phyloP scores from a whole-genome alignment of 2,329 filamentous ascomycete species.

The Hymenoscyphus infarciens region DNA sequence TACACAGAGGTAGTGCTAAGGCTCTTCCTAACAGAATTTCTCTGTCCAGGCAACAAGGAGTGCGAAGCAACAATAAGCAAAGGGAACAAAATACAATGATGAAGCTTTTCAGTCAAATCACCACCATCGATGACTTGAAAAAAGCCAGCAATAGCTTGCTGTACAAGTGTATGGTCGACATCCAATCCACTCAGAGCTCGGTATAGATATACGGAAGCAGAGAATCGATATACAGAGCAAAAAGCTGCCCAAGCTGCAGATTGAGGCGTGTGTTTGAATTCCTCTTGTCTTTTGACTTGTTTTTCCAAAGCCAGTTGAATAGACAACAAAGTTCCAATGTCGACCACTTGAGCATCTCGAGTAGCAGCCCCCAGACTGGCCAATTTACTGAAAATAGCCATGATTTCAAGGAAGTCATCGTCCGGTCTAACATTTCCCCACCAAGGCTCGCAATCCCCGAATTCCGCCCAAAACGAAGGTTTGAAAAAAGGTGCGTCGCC shows the following conservation, averaged over 20 bases:
- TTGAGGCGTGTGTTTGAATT: conserved; percentile 16
- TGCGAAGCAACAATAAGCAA: conserved; percentile 40
- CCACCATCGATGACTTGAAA: conserved; percentile 39
- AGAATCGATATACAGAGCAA: conserved; percentile 34
- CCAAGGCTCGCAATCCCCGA: conserved; percentile 41
- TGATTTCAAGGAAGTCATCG: conserved; percentile 36
- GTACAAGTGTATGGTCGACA: conserved; percentile 39
- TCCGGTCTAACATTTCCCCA: conserved; percentile 36
- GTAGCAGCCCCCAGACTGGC: conserved; percentile 37
- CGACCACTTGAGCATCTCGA: conserved; percentile 23
- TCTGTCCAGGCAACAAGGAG: conserved; percentile 33
- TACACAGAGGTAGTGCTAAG: conserved; percentile 23
- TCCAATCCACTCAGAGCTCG: conserved; percentile 41
- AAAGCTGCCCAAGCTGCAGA: conserved; percentile 39
- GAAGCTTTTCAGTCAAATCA: conserved; percentile 37
- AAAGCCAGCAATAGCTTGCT: conserved; percentile 39
- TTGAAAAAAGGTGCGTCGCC: conserved; percentile 39
- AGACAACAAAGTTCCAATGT: conserved; percentile 27
- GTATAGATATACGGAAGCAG: conserved; percentile 42
- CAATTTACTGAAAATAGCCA: conserved; percentile 34
- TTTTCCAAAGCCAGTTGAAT: conserved; percentile 29
- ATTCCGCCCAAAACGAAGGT: conserved; percentile 38
- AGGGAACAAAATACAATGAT: conserved; percentile 41
- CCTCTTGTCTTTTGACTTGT: conserved; percentile 25
- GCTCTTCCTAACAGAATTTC: conserved; percentile 27